These are phyloP conservation scores for Beauveria medogensis DNA, from an alignment of 2,329 filamentous ascomycete genomes.

Conservation along the genomic window DNA sequence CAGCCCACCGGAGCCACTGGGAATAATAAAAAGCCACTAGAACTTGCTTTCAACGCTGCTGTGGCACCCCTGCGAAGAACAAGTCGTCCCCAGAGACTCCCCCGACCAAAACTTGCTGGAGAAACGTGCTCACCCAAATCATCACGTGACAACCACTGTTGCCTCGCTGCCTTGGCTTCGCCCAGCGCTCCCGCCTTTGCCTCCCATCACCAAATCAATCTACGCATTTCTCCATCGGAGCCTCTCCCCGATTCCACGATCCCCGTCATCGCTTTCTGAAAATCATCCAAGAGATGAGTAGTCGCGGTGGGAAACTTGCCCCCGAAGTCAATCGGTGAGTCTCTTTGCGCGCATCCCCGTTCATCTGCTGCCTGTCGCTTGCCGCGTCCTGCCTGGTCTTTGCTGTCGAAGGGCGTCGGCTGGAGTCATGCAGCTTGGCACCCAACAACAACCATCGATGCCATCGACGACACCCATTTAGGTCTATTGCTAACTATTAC, in stretches of 20 bases:
- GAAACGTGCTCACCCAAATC: background rate
- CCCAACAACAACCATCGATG: background rate
- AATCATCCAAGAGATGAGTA: conserved; percentile 77
- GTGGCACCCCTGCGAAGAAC: background rate
- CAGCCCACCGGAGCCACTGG: background rate
- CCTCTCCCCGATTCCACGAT: conserved; percentile 6
- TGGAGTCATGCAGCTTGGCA: background rate
- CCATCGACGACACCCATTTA: background rate
- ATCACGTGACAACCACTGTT: conserved; percentile 5
- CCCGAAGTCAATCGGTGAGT: conserved; percentile 94
- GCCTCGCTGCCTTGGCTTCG: background rate
- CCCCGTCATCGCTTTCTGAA: conserved; percentile 11
- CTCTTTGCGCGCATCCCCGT: background rate
- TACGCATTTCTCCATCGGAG: conserved; percentile 9
- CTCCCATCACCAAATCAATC: conserved; percentile 10
- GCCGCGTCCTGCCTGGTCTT: background rate
- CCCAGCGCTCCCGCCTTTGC: background rate
- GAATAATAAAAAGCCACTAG: background rate
- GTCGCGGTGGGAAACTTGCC: conserved; percentile 92
- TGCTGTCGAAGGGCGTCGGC: background rate
- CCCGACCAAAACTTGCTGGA: background rate
- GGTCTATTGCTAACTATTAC: conserved; percentile 24
- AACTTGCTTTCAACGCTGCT: background rate
- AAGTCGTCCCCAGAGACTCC: conserved; percentile 6
- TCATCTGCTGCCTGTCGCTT: background rate